A percentile compares a stretch with the other conserved stretches of the same genome.
Evolutionary conservation across 75 land plant genomes (phyloP).

Genomic region (Selaginella tamariscina): DNA sequence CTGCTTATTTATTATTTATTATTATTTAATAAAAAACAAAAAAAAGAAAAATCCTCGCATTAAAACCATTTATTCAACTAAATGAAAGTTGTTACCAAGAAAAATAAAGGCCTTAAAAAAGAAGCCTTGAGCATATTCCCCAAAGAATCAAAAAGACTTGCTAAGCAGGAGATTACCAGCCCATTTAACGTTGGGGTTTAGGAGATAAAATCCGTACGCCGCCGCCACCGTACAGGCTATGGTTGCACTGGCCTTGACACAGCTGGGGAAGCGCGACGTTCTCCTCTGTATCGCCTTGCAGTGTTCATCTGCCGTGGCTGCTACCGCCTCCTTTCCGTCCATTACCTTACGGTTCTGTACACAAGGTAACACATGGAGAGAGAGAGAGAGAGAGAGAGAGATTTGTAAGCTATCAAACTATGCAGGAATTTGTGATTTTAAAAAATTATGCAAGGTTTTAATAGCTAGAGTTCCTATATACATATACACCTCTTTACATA

Average conservation of each 20-base stretch:
- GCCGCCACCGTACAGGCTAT: slow-evolving; percentile 16
- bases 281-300: slow-evolving; percentile 49
- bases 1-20: too few relatives aligned
- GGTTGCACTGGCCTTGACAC: slow-evolving; percentile 32
- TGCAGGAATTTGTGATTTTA: too few relatives aligned
- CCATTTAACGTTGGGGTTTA: slow-evolving; percentile 15
- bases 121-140: too few relatives aligned
- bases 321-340: slow-evolving; percentile 21
- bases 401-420: neutral
- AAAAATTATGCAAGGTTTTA: too few relatives aligned
- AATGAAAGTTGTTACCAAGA: too few relatives aligned
- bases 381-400: neutral
- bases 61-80: too few relatives aligned
- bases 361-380: neutral
- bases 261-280: slow-evolving; percentile 28
- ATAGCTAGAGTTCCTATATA: neutral
- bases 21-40: too few relatives aligned
- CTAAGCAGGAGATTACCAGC: neutral
- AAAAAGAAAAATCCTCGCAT: too few relatives aligned
- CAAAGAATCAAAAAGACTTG: too few relatives aligned
- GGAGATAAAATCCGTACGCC: slow-evolving; percentile 25
- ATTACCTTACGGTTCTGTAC: slow-evolving; percentile 58
- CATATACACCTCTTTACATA: neutral
- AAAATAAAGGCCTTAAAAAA: too few relatives aligned
- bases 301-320: slow-evolving; percentile 44